Percentiles rank a stretch among this genome's conserved stretches.
These are phyloP conservation scores for Fusarium camptoceras DNA, from an alignment of 2,329 filamentous ascomycete genomes.

Conservation along the genomic window DNA sequence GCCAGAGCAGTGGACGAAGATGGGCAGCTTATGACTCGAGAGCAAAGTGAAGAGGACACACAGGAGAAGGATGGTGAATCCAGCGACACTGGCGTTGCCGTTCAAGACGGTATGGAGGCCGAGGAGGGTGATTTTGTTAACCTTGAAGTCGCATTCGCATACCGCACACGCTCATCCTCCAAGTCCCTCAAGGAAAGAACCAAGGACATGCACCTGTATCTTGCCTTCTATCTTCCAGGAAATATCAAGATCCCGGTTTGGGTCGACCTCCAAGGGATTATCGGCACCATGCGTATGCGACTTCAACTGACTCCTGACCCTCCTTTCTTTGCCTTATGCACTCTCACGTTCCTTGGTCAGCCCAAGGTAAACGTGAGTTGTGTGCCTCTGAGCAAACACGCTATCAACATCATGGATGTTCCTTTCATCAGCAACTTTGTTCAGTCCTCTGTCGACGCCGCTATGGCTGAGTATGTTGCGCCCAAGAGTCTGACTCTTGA, in stretches of 20 bases:
- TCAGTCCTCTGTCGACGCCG: slow-evolving; percentile 78
- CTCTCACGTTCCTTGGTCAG: slow-evolving; percentile 79
- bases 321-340: slow-evolving; percentile 81
- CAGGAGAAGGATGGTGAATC: slow-evolving; percentile 53
- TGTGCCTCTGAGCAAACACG: slow-evolving; percentile 75
- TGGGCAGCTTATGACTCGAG: slow-evolving; percentile 63
- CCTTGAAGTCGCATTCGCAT: slow-evolving; percentile 79
- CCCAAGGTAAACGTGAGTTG: slow-evolving; percentile 78
- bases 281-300: slow-evolving; percentile 76
- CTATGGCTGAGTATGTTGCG: slow-evolving; percentile 79
- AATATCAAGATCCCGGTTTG: slow-evolving; percentile 71
- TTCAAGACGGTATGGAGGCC: slow-evolving; percentile 74
- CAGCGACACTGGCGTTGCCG: slow-evolving; percentile 50
- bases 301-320: slow-evolving; percentile 81
- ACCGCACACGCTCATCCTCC: slow-evolving; percentile 71
- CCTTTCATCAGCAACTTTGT: slow-evolving; percentile 81
- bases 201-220: slow-evolving; percentile 72
- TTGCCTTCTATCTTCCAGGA: slow-evolving; percentile 75
- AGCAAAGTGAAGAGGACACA: slow-evolving; percentile 50
- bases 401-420: slow-evolving; percentile 79
- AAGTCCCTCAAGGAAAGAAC: slow-evolving; percentile 76
- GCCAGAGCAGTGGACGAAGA: slow-evolving; percentile 69
- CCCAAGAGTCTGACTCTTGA: slow-evolving; percentile 80
- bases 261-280: slow-evolving; percentile 78
- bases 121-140: slow-evolving; percentile 85